Conservation (phyloP, 2,329 filamentous ascomycete genomes). For the Colletotrichum limetticola region DNA sequence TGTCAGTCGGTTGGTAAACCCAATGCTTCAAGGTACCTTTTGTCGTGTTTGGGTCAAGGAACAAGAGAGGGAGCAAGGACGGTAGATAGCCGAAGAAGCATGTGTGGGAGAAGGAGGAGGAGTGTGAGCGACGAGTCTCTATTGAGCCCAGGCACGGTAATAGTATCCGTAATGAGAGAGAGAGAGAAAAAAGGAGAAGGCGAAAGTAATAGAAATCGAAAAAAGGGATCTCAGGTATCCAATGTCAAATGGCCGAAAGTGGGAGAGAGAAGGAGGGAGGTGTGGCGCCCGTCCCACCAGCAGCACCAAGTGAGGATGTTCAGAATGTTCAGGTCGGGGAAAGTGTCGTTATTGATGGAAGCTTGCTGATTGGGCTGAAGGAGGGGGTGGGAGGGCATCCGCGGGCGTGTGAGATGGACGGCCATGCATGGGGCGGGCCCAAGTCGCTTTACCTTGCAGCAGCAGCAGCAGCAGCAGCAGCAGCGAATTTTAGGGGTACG, state of each 20-base stretch:
- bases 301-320: conserved; percentile 27
- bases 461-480: neutral
- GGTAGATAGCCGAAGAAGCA: neutral
- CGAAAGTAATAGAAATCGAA: neutral
- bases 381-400: neutral
- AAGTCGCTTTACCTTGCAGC: neutral
- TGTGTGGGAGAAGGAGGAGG: neutral
- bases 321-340: conserved; percentile 24
- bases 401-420: conserved; percentile 1
- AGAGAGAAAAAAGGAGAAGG: neutral
- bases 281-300: conserved; percentile 24
- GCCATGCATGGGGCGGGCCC: conserved; percentile 16
- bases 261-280: conserved; percentile 28
- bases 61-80: neutral
- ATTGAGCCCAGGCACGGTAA: neutral
- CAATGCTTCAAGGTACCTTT: neutral
- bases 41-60: neutral
- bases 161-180: neutral
- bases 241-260: conserved; percentile 17
- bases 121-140: neutral
- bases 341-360: conserved; percentile 23
- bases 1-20: neutral
- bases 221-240: conserved; percentile 4
- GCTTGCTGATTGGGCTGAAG: conserved; percentile 30
- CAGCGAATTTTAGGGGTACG: neutral